Base-by-base conservation (phyloP, 495 filamentous ascomycete genomes). In the Penicillium bovifimosum region DNA sequence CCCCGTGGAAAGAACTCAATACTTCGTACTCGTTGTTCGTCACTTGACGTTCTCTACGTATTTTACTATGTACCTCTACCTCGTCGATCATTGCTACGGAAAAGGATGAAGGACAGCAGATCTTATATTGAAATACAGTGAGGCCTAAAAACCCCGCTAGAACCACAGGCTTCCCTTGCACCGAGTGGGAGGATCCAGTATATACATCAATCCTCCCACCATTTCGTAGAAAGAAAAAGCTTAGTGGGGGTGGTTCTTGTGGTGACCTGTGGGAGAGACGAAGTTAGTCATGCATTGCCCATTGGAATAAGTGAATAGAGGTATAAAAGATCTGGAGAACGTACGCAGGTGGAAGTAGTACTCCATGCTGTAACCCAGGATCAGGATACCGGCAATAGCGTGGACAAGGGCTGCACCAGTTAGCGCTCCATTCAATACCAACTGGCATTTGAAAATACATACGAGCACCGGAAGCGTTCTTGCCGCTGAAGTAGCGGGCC, bases 271-370 rank as follows among this genome's bases (percentile, higher is more conserved):
- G 5, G 14, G 13, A 36, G 16, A 14, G 33, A 40, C 42, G 64
- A 50, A 68, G 66, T 47, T n/a, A 40, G 10, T 9, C 11, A 28
- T 18, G 8, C 38, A 6, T 13, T 17, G 26, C 32, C 14, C 11
- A 24, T 35, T 24, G 20, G 27, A 31, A 39, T 20, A 49, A 28
- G 18, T 14, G n/a, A 28, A 5, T 9, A 7, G 9, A 13, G n/a
- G 27, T 10, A 3, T 3, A 9, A 39, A 20, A 50, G 80, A 90
- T 69, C 9, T 20, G 3, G 9, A 9, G 33, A 10, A 48, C 46
- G 10, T 84, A 98, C 93, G 90, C 59, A 97, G 82, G 75, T 99
- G 95, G 87, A 95, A 97, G 81, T 98, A 97, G 85, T 98, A 98
- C 73, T 93, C 87, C 76, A 96, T 87, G 56, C 86, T 86, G 76